phyloP scores from a whole-genome alignment of 257 asterid genomes.

The Solanum chaucha region DNA sequence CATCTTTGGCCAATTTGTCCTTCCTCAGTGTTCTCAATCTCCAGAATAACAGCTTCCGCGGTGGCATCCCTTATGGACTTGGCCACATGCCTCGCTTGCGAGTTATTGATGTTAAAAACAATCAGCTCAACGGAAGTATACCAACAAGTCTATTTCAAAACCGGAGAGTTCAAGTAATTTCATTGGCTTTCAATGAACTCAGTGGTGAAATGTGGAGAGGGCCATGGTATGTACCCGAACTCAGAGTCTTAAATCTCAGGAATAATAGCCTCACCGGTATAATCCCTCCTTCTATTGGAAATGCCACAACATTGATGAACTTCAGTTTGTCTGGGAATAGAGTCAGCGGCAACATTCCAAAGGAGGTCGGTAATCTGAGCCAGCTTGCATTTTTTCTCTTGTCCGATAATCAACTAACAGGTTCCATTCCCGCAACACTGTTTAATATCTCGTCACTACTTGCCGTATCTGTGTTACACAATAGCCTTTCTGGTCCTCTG shows the following conservation, averaged over 20 bases:
- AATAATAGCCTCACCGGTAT: neutral
- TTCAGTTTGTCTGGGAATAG: neutral
- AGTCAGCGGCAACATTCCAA: neutral
- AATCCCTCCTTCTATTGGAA: neutral
- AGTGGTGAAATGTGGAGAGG: too few relatives aligned
- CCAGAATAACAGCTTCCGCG: too few relatives aligned
- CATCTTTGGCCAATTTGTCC: too few relatives aligned
- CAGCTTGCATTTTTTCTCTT: neutral
- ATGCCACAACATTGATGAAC: neutral
- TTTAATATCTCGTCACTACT: neutral
- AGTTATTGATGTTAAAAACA: too few relatives aligned
- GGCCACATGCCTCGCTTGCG: too few relatives aligned
- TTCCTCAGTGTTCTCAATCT: too few relatives aligned
- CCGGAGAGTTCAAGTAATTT: too few relatives aligned
- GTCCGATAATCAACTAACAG: rapidly evolving
- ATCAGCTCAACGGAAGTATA: too few relatives aligned
- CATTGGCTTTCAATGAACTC: too few relatives aligned
- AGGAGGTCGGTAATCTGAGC: neutral
- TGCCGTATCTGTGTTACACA: rapidly evolving
- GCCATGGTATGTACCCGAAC: too few relatives aligned
- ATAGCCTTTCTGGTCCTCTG: neutral
- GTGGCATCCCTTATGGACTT: too few relatives aligned
- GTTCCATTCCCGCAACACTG: neutral
- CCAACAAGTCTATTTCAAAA: too few relatives aligned
- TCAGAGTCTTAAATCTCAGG: neutral